Evolutionary conservation across 306 rosid genomes (phyloP).

Genomic region (Prunus kanzakura): DNA sequence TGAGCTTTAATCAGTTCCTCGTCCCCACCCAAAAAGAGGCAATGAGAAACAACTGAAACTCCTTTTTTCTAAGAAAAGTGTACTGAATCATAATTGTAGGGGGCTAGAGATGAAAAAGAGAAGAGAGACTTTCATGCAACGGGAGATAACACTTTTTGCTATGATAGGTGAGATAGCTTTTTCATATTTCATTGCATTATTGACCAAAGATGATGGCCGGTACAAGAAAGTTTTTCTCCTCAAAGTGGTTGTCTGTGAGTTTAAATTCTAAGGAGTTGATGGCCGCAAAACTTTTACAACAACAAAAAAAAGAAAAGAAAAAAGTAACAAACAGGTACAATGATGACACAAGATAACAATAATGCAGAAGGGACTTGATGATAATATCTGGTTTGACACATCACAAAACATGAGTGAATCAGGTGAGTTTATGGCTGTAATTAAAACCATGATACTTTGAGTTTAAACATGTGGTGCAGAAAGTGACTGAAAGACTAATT

Average conservation of each 20-base stretch:
- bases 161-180: too few species aligned
- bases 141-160: too few species aligned
- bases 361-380: conserved; percentile 24
- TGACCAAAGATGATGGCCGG: rapidly evolving
- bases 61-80: background rate
- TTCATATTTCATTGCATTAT: too few species aligned
- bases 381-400: background rate
- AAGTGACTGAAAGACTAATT: conserved; percentile 6
- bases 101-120: conserved; percentile 4
- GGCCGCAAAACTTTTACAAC: conserved; percentile 4
- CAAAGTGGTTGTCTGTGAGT: conserved; percentile 14
- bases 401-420: background rate
- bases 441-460: conserved; percentile 21
- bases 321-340: conserved; percentile 22
- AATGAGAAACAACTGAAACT: background rate
- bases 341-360: conserved; percentile 23
- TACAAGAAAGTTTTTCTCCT: too few species aligned
- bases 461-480: background rate
- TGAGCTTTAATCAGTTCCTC: background rate
- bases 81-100: conserved; percentile 5
- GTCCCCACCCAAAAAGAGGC: conserved; percentile 12
- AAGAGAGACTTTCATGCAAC: background rate
- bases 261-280: conserved; percentile 13
- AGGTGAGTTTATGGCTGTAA: background rate
- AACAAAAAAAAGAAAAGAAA: background rate